Percentiles rank a stretch among this genome's conserved stretches.
phyloP scores from a whole-genome alignment of 345 rosid genomes.

The Lumnitzera racemosa region DNA sequence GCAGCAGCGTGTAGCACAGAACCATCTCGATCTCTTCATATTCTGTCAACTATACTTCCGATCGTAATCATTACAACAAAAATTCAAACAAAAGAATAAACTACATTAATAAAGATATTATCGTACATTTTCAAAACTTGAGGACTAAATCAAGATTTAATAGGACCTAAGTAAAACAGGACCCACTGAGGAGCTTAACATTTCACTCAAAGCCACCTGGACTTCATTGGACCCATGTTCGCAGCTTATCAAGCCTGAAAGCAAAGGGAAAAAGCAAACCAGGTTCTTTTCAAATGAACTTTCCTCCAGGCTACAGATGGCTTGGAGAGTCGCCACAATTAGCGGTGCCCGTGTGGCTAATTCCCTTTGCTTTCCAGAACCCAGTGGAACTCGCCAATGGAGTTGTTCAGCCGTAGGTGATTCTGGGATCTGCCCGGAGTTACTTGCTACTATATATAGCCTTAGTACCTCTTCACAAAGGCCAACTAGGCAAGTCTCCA shows the following conservation, averaged over 20 bases:
- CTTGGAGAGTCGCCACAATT: constrained; percentile 69
- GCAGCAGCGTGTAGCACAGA: constrained; percentile 1
- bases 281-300: constrained; percentile 64
- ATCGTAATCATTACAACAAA: background rate
- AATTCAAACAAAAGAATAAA: background rate
- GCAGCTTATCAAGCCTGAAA: constrained; percentile 73
- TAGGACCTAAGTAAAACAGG: constrained; percentile 69
- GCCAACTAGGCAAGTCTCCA: constrained; percentile 61
- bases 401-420: constrained; percentile 28
- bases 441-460: constrained; percentile 55
- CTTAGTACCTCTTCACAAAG: constrained; percentile 67
- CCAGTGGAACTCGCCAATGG: constrained; percentile 72
- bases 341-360: constrained; percentile 74
- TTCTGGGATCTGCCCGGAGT: constrained; percentile 30
- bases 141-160: constrained; percentile 21
- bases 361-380: constrained; percentile 88
- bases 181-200: constrained; percentile 77
- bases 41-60: constrained; percentile 7
- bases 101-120: constrained; percentile 9
- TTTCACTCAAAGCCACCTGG: constrained; percentile 83
- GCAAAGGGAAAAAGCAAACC: constrained; percentile 61
- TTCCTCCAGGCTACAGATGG: constrained; percentile 74
- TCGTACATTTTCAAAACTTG: constrained; percentile 10
- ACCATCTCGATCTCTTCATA: constrained; percentile 5
- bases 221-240: constrained; percentile 93